A percentile compares a stretch with the other conserved stretches of the same genome.
These are phyloP conservation scores for Boletellus ananas DNA, from an alignment of 768 basidiomycete species.

Conservation along the genomic window DNA sequence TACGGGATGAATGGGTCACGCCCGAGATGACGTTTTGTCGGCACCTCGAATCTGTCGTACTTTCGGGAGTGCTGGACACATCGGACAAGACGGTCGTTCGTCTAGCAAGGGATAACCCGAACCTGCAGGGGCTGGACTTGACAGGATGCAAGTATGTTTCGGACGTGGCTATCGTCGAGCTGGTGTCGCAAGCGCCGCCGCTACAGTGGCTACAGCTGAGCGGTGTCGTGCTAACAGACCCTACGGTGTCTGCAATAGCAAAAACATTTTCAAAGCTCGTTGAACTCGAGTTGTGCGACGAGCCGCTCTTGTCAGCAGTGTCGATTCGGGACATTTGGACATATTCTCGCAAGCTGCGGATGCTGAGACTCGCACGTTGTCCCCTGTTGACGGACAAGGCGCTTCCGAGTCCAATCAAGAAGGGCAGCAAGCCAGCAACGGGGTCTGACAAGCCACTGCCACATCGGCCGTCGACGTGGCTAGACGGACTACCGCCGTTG, in stretches of 20 bases:
- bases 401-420: slow-evolving; percentile 56
- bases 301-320: slow-evolving; percentile 61
- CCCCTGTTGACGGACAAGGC: slow-evolving; percentile 71
- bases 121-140: slow-evolving; percentile 73
- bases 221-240: slow-evolving; percentile 58
- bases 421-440: slow-evolving; percentile 26
- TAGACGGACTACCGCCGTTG: slow-evolving; percentile 60
- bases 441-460: slow-evolving; percentile 49
- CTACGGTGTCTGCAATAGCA: slow-evolving; percentile 63
- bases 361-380: slow-evolving; percentile 76
- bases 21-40: slow-evolving; percentile 54
- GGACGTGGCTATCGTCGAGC: slow-evolving; percentile 69
- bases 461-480: slow-evolving; percentile 53
- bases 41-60: slow-evolving; percentile 61
- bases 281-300: slow-evolving; percentile 75
- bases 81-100: slow-evolving; percentile 66
- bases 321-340: slow-evolving; percentile 80
- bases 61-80: slow-evolving; percentile 64
- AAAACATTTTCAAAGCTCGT: slow-evolving; percentile 71
- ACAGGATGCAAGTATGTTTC: slow-evolving; percentile 72
- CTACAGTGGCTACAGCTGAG: slow-evolving; percentile 75
- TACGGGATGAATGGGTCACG: slow-evolving; percentile 61
- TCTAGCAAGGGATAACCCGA: slow-evolving; percentile 58
- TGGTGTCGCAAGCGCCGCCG: slow-evolving; percentile 64
- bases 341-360: slow-evolving; percentile 73